A percentile compares a stretch with the other conserved stretches of the same genome.
phyloP scores from a whole-genome alignment of 1,284 basidiomycete species.

The Pascua guehoae region DNA sequence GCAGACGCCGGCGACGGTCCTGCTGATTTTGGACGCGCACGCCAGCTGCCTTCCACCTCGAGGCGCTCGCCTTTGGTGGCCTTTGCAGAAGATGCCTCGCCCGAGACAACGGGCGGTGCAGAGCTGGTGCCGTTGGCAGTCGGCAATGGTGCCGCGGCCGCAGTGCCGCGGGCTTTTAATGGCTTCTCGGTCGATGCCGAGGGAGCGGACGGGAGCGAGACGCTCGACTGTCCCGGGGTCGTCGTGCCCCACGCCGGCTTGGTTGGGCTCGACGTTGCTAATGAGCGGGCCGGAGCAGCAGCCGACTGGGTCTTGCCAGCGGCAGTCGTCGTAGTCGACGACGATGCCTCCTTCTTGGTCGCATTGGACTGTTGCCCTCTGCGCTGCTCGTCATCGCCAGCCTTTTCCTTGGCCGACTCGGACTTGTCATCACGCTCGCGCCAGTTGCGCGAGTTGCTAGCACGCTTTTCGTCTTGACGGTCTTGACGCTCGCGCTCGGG shows the following conservation, averaged over 20 bases:
- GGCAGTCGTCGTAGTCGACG: background rate
- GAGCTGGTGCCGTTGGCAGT: background rate
- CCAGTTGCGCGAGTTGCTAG: conserved; percentile 33
- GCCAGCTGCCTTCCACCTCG: conserved; percentile 33
- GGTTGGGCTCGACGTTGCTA: conserved; percentile 5
- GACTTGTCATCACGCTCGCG: conserved; percentile 17
- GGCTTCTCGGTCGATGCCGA: background rate
- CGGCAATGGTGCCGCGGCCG: background rate
- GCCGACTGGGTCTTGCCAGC: background rate
- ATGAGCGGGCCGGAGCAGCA: conserved; percentile 1
- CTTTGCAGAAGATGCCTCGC: background rate
- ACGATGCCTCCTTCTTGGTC: conserved; percentile 11
- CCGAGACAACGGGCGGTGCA: background rate
- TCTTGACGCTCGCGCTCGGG: conserved; percentile 10
- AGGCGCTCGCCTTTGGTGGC: background rate
- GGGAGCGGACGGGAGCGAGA: conserved; percentile 1
- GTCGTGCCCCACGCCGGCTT: conserved; percentile 32
- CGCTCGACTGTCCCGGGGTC: background rate
- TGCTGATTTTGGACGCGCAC: conserved; percentile 20
- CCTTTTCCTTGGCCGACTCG: conserved; percentile 4
- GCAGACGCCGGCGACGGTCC: conserved; percentile 8
- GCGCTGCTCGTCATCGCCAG: conserved; percentile 6
- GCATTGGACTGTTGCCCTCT: conserved; percentile 3
- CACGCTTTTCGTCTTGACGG: conserved; percentile 25
- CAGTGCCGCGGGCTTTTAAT: background rate